phyloP scores from a whole-genome alignment of 805 yeast species.

The Lachancea nothofagi region DNA sequence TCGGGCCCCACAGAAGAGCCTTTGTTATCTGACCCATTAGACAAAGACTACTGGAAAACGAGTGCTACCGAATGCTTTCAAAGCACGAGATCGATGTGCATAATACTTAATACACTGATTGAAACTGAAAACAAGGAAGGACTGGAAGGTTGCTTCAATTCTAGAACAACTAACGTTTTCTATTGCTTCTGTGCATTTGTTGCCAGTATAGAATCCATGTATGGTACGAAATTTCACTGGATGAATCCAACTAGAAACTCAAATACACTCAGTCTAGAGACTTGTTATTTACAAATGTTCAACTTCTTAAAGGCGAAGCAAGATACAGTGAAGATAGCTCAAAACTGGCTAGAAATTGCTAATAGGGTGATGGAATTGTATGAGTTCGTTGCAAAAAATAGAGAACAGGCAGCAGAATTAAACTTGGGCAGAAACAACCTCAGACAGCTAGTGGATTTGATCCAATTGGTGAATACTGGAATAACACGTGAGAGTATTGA shows the following conservation, averaged over 20 bases:
- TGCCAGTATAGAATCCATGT: slow-evolving; percentile 7
- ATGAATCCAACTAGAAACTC: slow-evolving; percentile 9
- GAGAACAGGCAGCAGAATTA: slow-evolving; percentile 1
- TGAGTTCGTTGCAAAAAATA: slow-evolving; percentile 6
- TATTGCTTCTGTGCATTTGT: slow-evolving; percentile 10
- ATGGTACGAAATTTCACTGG: slow-evolving; percentile 9
- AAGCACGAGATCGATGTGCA: slow-evolving; percentile 4
- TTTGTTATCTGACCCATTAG: background rate
- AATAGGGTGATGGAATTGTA: slow-evolving; percentile 5
- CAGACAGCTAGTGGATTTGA: slow-evolving; percentile 1
- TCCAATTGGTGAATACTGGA: slow-evolving; percentile 2
- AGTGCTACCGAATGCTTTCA: slow-evolving; percentile 7
- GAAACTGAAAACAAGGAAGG: background rate
- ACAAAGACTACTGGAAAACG: slow-evolving; percentile 7
- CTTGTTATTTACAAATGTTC: slow-evolving; percentile 1
- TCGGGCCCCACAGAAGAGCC: slow-evolving; percentile 4
- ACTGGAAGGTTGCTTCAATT: background rate
- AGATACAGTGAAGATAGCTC: slow-evolving; percentile 1
- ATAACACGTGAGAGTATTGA: background rate
- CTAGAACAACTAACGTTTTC: slow-evolving; percentile 3
- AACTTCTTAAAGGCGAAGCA: slow-evolving; percentile 2
- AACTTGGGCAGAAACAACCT: slow-evolving; percentile 5
- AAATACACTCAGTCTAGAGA: slow-evolving; percentile 2
- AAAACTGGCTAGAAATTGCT: slow-evolving; percentile 5
- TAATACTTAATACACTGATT: slow-evolving; percentile 4